Percentiles rank a stretch among this genome's conserved stretches.
Conservation (phyloP, 805 yeast genomes). For the Saccharomycopsis synnaedendra region DNA sequence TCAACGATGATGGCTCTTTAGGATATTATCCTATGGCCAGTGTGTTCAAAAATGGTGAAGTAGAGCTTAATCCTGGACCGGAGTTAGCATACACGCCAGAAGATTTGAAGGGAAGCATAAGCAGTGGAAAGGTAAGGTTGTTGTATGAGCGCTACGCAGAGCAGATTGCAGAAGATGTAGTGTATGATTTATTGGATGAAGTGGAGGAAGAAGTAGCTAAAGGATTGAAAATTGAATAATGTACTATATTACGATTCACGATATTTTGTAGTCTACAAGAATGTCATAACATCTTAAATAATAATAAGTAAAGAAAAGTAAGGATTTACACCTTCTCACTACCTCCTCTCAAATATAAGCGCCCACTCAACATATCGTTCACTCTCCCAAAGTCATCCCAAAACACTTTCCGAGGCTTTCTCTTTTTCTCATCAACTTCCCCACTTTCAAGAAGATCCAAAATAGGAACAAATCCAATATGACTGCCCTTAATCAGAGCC, state of each 20-base stretch:
- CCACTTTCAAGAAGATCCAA: constrained; percentile 39
- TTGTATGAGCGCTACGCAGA: constrained; percentile 54
- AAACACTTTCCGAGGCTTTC: constrained; percentile 61
- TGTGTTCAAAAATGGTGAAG: constrained; percentile 69
- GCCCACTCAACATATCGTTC: constrained; percentile 64
- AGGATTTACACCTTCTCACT: neutral
- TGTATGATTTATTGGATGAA: constrained; percentile 80
- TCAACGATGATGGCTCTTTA: constrained; percentile 67
- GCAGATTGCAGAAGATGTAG: constrained; percentile 66
- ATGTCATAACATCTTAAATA: neutral
- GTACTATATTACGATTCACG: too few species aligned
- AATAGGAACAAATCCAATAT: constrained; percentile 45
- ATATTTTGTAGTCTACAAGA: neutral
- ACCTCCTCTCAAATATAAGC: constrained; percentile 37
- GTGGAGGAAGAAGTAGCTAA: constrained; percentile 50
- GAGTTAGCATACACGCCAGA: constrained; percentile 38
- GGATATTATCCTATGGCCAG: constrained; percentile 92
- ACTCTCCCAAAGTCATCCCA: constrained; percentile 53
- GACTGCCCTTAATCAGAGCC: constrained; percentile 61
- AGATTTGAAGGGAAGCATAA: constrained; percentile 20
- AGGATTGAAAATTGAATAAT: neutral
- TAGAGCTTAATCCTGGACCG: constrained; percentile 59
- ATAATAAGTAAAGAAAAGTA: neutral
- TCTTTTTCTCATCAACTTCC: constrained; percentile 46
- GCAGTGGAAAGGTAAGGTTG: constrained; percentile 29